Evolutionary conservation across 345 rosid genomes (phyloP).

Genomic region (Fremontodendron californicum): DNA sequence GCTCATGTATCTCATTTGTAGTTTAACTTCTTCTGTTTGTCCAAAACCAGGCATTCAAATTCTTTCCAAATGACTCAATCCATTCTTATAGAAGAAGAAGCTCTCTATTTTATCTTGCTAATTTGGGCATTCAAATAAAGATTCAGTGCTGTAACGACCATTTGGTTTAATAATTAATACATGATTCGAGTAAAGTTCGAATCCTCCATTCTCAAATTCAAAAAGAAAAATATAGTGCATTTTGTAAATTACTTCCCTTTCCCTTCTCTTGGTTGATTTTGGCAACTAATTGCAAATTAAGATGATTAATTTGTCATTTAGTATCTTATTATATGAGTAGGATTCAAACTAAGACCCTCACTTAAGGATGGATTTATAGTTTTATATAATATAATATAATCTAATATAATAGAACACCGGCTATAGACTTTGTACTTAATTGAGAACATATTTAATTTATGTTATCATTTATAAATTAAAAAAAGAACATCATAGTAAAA

Average conservation of each 20-base stretch:
- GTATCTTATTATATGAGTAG: background rate
- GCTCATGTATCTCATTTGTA: background rate
- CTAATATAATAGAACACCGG: too few relatives aligned
- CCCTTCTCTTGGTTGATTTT: background rate
- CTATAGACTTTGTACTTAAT: background rate
- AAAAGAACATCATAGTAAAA: background rate
- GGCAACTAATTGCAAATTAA: background rate
- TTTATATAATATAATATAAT: too few relatives aligned
- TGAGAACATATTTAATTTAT: background rate
- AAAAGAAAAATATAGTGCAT: too few relatives aligned
- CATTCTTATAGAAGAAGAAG: background rate
- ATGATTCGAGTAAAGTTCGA: too few relatives aligned
- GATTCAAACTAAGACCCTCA: background rate
- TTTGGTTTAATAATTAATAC: too few relatives aligned
- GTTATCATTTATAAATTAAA: too few relatives aligned
- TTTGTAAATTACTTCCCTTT: too few relatives aligned
- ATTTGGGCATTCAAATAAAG: background rate
- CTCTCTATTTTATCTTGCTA: too few relatives aligned
- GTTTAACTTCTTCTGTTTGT: background rate
- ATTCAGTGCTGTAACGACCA: too few relatives aligned
- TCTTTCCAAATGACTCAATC: background rate
- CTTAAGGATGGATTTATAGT: too few relatives aligned
- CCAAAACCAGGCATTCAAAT: background rate
- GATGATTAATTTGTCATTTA: background rate
- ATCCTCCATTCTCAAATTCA: too few relatives aligned